Base-by-base conservation (phyloP, 371 early-diverging fungal species). In the Actinomucor elegans region DNA sequence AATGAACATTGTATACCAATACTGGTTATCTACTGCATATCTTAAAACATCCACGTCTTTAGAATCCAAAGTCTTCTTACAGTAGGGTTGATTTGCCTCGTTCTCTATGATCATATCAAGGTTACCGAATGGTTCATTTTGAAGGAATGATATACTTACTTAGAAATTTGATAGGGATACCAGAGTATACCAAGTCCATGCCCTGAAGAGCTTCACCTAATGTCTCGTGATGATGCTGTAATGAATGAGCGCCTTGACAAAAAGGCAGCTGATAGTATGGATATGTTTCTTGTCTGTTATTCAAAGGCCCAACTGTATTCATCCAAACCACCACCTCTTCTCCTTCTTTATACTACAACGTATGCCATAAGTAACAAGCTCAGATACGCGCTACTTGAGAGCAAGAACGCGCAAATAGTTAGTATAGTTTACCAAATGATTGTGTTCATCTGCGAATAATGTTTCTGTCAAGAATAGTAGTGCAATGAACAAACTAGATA, bases 131-230 rank as follows among this genome's bases (percentile, higher is more conserved):
- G 31, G 26, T 49, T 34, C 6, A 17, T 6, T n/a, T 29, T 14
- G 11, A 15, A 23, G 0, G 5, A 23, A 31, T 21, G 4, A 38
- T 11, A 18, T 10, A 54, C 72, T 59, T 68, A 77, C 78, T 62
- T 28, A 63, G 55, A 63, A 79, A 91, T 12, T 65, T 58, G 32
- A 91, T 83, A 7, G 85, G 81, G 33, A 91, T 80, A 23, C 92
- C 93, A 14, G 87, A 80, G 52, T 85, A 83, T 47, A 80, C 79
- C 10, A 89, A 77, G 43, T 89, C 86, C 75, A 90, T 82, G 38
- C 93, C 93, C 45, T 86, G 70, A 29, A 93, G 68, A 0, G 91
- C 92, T 65, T 93, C 93, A 27, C 90, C 92, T 21, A 93, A 66
- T 9, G 89, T 84, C 58, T 91, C 92, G 64, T 91, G 92, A 58